Base-by-base conservation (phyloP, 306 rosid species). In the Vicia faba region DNA sequence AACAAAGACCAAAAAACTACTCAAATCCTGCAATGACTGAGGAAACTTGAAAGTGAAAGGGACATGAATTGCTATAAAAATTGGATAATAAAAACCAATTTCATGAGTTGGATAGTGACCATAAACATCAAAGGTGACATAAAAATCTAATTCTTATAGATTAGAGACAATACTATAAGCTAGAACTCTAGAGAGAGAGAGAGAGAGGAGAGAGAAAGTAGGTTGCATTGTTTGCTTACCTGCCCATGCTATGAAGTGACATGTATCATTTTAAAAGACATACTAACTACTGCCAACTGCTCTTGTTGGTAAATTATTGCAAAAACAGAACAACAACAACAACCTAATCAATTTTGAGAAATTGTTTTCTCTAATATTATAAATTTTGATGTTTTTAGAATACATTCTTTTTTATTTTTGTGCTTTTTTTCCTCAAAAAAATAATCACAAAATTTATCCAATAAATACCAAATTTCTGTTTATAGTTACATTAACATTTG, bases 251-350 rank as follows among this genome's bases (percentile, higher is more conserved):
- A 61, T 71, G 84, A 80, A 69, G 83, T 82, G 90, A 81, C 85
- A 73, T 84, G 79, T 78, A 84, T 86, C 91, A 86, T 80, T 86
- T 89, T 83, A 84, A 87, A 86, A 83, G 85, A 85, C 87, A 74
- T 61, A 76, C 81, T 83, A 85, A 85, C 93, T n/a, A 87, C 85
- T 80, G 88, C 91, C 95, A 89, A 86, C 98, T 88, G 89, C 96
- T 84, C 89, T 76, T 83, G 84, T 74, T 85, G 84, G 70, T 69
- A 76, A 84, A 86, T 89, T 81, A 86, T 89, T 92, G 86, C 87
- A 58, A 41, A 75, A 84, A 76, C 88, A 80, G 61, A 87, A 78
- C 53, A 15, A 46, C 53, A 15, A 48, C 66, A 86, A 77, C 66
- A 88, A 80, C 85, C 80, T 67, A 70, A 65, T 69, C 82, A 70